Conservation (phyloP, 441 rosid species). For the Bruguiera hainesii region DNA sequence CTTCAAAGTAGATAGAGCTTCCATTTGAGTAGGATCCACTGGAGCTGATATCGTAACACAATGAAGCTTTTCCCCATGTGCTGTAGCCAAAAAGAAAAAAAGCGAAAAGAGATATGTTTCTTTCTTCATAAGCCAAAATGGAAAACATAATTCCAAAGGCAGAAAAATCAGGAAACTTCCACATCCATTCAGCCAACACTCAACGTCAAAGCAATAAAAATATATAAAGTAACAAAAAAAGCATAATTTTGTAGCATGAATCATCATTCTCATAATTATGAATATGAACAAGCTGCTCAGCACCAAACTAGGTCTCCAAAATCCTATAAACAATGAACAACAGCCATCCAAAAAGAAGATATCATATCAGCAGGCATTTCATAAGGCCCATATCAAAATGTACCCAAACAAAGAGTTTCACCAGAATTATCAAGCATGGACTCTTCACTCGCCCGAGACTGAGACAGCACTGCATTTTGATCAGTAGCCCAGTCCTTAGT, state of each 20-base stretch:
- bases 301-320: not conserved
- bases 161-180: no score
- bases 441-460: conserved; percentile 20
- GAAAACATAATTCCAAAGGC: no score
- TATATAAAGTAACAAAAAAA: no score
- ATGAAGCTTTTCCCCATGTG: conserved; percentile 30
- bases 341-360: not conserved
- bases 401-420: conserved; percentile 34
- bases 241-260: no score
- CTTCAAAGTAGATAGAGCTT: conserved; percentile 62
- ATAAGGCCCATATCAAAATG: not conserved
- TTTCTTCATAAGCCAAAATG: not conserved
- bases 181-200: no score
- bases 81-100: conserved; percentile 23
- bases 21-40: conserved; percentile 73
- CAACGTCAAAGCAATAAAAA: no score
- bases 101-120: not conserved
- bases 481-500: conserved; percentile 16
- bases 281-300: no score
- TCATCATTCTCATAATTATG: no score
- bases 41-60: conserved; percentile 34
- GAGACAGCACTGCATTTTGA: conserved; percentile 28
- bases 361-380: not conserved
- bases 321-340: not conserved
- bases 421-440: conserved; percentile 22